A percentile compares a stretch with the other conserved stretches of the same genome.
Evolutionary conservation across 2,329 filamentous ascomycete genomes (phyloP).

Genomic region (Beauveria sp.): DNA sequence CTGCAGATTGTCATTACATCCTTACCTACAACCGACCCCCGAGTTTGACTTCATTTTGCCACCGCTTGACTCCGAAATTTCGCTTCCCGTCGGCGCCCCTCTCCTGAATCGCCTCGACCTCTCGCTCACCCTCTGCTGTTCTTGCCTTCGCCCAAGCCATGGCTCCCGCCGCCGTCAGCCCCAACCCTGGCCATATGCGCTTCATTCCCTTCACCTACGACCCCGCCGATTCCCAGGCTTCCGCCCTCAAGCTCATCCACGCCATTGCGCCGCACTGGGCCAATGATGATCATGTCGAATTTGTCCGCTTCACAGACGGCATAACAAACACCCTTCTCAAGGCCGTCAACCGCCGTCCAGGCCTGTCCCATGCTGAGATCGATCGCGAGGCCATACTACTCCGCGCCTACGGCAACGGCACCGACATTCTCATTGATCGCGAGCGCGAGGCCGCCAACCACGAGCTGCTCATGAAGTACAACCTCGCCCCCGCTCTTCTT

Average conservation of each 20-base stretch:
- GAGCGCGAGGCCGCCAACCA: conserved; percentile 76
- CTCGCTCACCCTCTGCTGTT: neutral
- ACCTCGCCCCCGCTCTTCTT: conserved; percentile 77
- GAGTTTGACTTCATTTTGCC: conserved; percentile 1
- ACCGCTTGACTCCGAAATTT: conserved; percentile 2
- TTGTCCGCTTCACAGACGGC: conserved; percentile 90
- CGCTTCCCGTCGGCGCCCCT: conserved; percentile 6
- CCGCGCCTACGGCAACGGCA: conserved; percentile 89
- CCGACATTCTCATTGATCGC: conserved; percentile 90
- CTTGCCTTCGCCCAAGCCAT: conserved; percentile 19
- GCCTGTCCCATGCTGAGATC: conserved; percentile 62
- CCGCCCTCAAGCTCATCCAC: conserved; percentile 71
- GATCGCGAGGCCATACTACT: conserved; percentile 82
- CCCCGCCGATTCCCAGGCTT: conserved; percentile 65
- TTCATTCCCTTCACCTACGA: conserved; percentile 74
- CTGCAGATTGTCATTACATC: neutral
- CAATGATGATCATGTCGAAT: conserved; percentile 66
- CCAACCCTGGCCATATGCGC: conserved; percentile 39
- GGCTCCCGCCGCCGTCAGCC: conserved; percentile 25
- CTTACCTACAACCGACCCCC: conserved; percentile 12
- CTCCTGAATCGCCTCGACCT: conserved; percentile 6
- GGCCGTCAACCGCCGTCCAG: conserved; percentile 59
- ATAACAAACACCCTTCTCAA: conserved; percentile 93
- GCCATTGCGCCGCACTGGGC: conserved; percentile 80
- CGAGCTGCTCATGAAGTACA: conserved; percentile 74